Evolutionary conservation across 1,284 basidiomycete genomes (phyloP), one percentile per base, ranked within the genome.

Genomic region (Cryptococcus wingfieldii): DNA sequence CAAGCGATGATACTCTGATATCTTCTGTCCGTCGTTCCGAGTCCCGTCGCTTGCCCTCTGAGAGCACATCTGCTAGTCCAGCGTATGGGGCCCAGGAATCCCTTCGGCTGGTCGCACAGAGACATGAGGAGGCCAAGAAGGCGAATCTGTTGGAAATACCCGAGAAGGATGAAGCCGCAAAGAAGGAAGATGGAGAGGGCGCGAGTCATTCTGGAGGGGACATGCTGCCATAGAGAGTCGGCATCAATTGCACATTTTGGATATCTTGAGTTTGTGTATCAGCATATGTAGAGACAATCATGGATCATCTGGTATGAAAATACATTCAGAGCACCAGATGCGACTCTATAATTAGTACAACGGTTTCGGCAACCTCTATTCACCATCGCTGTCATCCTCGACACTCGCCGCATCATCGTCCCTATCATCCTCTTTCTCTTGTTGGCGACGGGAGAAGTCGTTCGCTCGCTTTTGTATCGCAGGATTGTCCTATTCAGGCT

Each of bases 391-490:
- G 31, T 34, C 31, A 16, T 60, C 59, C 12, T 57, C 59, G 6
- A 54, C 52, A 16, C 56, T 53, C 18, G 46, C 53, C 5, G 41
- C 54, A 14, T 55, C 55, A 16, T 60, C 59, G 25, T 53, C 34
- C 46, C 53, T 53, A 13, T 57, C 55, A 19, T 59, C 54, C 23
- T 56, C 59, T 23, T 53, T 48, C 6, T 51, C 37, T 31, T 34
- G 27, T 38, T 47, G 28, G n/a, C 59, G 48, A 38, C 48, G 39
- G 5, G 53, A 43, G 37, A 51, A 55, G 18, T 54, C 59, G 23
- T 60, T 55, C 14, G 55, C 53, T 28, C 59, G 52, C 27, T 60
- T 60, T 43, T 60, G 59, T 14, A 60, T n/a, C 5, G 38, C 23
- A 34, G 59, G 59, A 39, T 60, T 57, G 28, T 50, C 18, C 58